Percentiles rank a stretch among this genome's conserved stretches.
Evolutionary conservation across 352 stramenopile genomes (phyloP).

Genomic region (Pythium phragmiticola): DNA sequence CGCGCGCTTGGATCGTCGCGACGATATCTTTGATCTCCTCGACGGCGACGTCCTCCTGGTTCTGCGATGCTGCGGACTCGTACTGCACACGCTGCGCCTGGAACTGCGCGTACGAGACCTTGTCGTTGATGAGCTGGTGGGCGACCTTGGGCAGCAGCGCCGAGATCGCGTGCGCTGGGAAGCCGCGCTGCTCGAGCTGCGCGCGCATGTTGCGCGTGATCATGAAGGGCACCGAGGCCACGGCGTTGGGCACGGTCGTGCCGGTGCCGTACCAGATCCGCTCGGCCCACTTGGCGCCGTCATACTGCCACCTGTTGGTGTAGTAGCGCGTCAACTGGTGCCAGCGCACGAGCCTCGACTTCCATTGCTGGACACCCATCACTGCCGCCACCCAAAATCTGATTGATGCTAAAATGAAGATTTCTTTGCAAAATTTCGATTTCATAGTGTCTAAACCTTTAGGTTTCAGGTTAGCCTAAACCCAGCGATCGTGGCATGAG

Average conservation of each 20-base stretch:
- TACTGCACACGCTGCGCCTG: constrained; percentile 36
- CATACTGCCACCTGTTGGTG: constrained; percentile 84
- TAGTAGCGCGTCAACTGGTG: constrained; percentile 74
- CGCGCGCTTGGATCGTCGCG: constrained; percentile 17
- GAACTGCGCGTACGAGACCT: constrained; percentile 59
- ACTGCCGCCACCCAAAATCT: neutral
- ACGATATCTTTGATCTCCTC: constrained; percentile 29
- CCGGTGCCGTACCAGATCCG: constrained; percentile 68
- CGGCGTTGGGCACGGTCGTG: constrained; percentile 35
- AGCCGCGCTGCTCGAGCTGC: constrained; percentile 55
- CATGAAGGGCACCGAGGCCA: constrained; percentile 83
- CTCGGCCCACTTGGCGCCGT: constrained; percentile 71
- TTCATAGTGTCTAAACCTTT: neutral
- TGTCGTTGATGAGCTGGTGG: constrained; percentile 58
- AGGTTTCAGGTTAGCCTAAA: neutral
- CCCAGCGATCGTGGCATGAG: too few relatives aligned
- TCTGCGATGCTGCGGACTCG: constrained; percentile 15
- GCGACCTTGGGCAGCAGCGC: constrained; percentile 52
- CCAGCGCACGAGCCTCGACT: constrained; percentile 51
- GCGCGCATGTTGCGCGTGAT: constrained; percentile 74
- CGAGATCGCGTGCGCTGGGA: constrained; percentile 61
- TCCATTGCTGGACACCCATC: constrained; percentile 41
- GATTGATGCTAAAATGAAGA: neutral
- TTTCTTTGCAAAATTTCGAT: neutral
- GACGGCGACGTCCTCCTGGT: constrained; percentile 18